A percentile compares a stretch with the other conserved stretches of the same genome.
Conservation (phyloP, 768 basidiomycete genomes). For the Boletus coccyginus region DNA sequence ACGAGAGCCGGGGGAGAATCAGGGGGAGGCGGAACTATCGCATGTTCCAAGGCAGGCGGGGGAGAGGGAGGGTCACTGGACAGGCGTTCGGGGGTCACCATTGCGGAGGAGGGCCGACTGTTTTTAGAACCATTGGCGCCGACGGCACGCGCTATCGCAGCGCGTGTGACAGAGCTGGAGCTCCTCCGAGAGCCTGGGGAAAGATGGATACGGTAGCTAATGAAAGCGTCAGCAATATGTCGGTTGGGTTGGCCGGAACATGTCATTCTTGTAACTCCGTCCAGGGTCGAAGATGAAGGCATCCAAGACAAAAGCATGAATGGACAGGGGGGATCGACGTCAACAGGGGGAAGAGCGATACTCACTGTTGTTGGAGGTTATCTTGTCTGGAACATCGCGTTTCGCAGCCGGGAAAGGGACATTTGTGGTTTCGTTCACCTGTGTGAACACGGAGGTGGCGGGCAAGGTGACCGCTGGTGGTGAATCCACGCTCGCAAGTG, state of each 20-base stretch:
- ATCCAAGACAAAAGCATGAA: background rate
- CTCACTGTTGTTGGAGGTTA: constrained; percentile 57
- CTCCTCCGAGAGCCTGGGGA: constrained; percentile 75
- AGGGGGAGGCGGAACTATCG: constrained; percentile 42
- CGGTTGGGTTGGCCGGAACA: background rate
- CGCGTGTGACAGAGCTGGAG: constrained; percentile 52
- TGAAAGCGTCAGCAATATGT: constrained; percentile 11
- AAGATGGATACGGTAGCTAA: constrained; percentile 76
- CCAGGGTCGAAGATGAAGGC: constrained; percentile 16
- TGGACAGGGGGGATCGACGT: constrained; percentile 1
- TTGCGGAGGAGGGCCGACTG: constrained; percentile 24
- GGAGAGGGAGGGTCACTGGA: constrained; percentile 27
- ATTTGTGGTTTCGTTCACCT: constrained; percentile 88
- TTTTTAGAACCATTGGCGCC: constrained; percentile 24
- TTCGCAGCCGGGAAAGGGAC: constrained; percentile 94
- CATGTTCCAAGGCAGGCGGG: constrained; percentile 47
- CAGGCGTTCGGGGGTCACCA: constrained; percentile 26
- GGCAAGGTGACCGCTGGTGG: constrained; percentile 86
- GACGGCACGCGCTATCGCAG: constrained; percentile 49
- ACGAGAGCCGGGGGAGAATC: constrained; percentile 56
- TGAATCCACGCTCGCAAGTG: constrained; percentile 76
- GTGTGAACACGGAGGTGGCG: constrained; percentile 89
- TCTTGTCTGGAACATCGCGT: constrained; percentile 89
- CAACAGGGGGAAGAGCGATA: background rate
- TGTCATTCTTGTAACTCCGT: constrained; percentile 5